These are phyloP conservation scores for Aeschynomene evenia DNA, from an alignment of 306 rosid species.

Conservation along the genomic window DNA sequence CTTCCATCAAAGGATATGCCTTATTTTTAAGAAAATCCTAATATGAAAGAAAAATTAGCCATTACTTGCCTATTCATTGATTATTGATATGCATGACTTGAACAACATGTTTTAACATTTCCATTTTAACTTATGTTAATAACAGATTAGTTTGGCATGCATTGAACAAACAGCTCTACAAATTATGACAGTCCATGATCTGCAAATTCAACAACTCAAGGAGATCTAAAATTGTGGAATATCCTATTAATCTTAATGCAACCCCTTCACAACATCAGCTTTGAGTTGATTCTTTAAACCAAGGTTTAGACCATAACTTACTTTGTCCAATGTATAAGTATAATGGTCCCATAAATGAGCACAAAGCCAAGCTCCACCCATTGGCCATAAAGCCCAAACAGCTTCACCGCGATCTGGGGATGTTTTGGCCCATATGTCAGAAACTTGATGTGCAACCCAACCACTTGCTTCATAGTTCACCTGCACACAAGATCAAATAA, in stretches of 20 bases:
- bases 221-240: not conserved
- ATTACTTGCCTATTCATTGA: slow-evolving; percentile 7
- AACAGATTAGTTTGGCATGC: slow-evolving; percentile 14
- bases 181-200: not conserved
- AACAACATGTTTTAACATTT: slow-evolving; percentile 6
- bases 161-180: slow-evolving; percentile 5
- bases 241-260: not conserved
- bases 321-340: slow-evolving; percentile 79
- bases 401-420: slow-evolving; percentile 90
- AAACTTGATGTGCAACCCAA: slow-evolving; percentile 95
- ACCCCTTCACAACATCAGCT: slow-evolving; percentile 8
- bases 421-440: slow-evolving; percentile 91
- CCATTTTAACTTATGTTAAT: not conserved
- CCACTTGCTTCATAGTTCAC: slow-evolving; percentile 86
- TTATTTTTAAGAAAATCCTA: slow-evolving; percentile 81
- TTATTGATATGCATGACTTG: not conserved
- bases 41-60: slow-evolving; percentile 31
- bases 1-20: slow-evolving; percentile 97
- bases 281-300: slow-evolving; percentile 14
- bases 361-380: slow-evolving; percentile 98
- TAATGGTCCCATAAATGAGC: slow-evolving; percentile 97
- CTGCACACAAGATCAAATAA: slow-evolving; percentile 41
- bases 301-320: slow-evolving; percentile 39
- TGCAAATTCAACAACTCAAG: slow-evolving; percentile 2
- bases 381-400: slow-evolving; percentile 95